Evolutionary conservation across 176 grass and related monocot genomes (phyloP).

Genomic region (Saccharum spontaneum): DNA sequence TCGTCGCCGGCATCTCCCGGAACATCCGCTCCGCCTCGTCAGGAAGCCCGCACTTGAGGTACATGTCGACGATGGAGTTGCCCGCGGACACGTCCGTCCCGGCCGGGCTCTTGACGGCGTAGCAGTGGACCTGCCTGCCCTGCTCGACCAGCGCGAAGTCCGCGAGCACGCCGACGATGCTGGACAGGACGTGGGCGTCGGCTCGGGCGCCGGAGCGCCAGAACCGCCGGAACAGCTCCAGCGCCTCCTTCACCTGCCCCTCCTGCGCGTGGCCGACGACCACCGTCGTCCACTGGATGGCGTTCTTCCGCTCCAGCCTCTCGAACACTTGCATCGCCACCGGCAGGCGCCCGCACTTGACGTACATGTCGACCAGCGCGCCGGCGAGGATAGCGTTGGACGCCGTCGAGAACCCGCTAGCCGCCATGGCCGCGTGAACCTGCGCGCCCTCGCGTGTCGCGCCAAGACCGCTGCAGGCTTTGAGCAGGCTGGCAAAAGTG

Average conservation of each 20-base stretch:
- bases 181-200: constrained; percentile 37
- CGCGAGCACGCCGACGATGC: constrained; percentile 26
- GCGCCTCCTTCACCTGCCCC: constrained; percentile 33
- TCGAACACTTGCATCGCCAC: constrained; percentile 41
- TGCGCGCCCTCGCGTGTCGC: constrained; percentile 30
- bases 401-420: background rate
- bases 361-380: constrained; percentile 44
- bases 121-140: constrained; percentile 58
- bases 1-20: constrained; percentile 35
- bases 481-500: constrained; percentile 58
- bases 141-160: constrained; percentile 49
- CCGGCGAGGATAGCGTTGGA: constrained; percentile 37
- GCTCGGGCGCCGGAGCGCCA: constrained; percentile 43
- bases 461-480: constrained; percentile 37
- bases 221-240: constrained; percentile 34
- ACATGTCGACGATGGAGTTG: constrained; percentile 51
- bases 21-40: constrained; percentile 33
- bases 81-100: constrained; percentile 33
- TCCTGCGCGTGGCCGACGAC: constrained; percentile 46
- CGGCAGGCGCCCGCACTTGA: constrained; percentile 33
- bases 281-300: constrained; percentile 43
- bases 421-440: constrained; percentile 31
- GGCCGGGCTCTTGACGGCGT: background rate
- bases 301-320: constrained; percentile 41
- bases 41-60: constrained; percentile 52